phyloP scores from a whole-genome alignment of 2,329 filamentous ascomycete species.

The Pseudogymnoascus sp. region DNA sequence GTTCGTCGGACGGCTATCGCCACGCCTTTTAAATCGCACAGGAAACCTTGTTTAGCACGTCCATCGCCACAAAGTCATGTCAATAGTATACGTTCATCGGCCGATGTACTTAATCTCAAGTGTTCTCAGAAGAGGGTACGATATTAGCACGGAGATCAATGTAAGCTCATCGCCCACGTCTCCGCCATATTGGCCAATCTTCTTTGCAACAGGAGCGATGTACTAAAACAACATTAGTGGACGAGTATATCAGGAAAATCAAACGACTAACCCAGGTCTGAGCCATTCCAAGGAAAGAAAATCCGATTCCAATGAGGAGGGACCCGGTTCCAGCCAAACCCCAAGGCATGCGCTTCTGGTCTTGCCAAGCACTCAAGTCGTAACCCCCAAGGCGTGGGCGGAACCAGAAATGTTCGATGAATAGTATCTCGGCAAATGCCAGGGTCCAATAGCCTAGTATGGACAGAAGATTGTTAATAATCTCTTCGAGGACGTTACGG shows the following conservation, averaged over 20 bases:
- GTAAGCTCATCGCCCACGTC: not conserved
- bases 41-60: too few species aligned
- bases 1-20: too few species aligned
- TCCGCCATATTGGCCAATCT: not conserved
- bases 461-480: slow-evolving; percentile 19
- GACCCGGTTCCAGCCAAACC: slow-evolving; percentile 16
- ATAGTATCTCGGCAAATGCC: slow-evolving; percentile 17
- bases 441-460: slow-evolving; percentile 23
- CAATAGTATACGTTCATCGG: not conserved
- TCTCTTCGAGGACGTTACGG: slow-evolving; percentile 16
- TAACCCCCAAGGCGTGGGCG: slow-evolving; percentile 18
- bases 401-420: slow-evolving; percentile 19
- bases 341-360: slow-evolving; percentile 17
- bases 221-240: not conserved
- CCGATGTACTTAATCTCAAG: slow-evolving; percentile 2
- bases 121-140: not conserved
- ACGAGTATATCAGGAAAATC: not conserved
- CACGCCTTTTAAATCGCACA: too few species aligned
- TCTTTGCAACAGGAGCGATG: not conserved
- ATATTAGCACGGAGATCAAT: not conserved
- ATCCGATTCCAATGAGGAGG: slow-evolving; percentile 15
- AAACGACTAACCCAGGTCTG: slow-evolving; percentile 18
- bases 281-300: slow-evolving; percentile 17
- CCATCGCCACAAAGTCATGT: too few species aligned
- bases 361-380: slow-evolving; percentile 19